phyloP scores from a whole-genome alignment of 2,329 filamentous ascomycete species.

The Aspergillus brunneoviolaceus region DNA sequence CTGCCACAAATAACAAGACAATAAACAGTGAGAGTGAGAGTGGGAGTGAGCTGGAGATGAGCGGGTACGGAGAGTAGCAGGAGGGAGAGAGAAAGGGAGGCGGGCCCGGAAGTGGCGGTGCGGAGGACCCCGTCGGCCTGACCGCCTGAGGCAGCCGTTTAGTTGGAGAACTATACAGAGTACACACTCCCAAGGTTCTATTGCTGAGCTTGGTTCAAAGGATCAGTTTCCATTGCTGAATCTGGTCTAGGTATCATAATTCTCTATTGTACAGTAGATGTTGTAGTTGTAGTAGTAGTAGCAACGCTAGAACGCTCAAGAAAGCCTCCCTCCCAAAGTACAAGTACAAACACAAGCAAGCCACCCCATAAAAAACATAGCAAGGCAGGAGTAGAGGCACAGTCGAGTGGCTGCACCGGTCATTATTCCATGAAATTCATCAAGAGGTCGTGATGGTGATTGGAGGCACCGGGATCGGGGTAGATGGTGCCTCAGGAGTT shows the following conservation, averaged over 20 bases:
- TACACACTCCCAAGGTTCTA: not conserved
- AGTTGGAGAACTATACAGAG: not conserved
- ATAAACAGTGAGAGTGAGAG: not conserved
- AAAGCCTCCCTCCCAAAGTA: not conserved
- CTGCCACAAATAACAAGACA: not conserved
- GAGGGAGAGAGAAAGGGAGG: not conserved
- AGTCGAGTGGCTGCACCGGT: not conserved
- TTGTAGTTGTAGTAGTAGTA: not conserved
- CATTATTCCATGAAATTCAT: conserved; percentile 6
- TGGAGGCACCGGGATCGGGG: conserved; percentile 34
- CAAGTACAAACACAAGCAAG: not conserved
- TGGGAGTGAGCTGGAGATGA: not conserved
- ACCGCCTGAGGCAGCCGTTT: conserved; percentile 10
- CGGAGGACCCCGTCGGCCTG: not conserved
- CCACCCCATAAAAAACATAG: not conserved
- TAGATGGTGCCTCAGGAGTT: conserved; percentile 21
- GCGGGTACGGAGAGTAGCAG: not conserved
- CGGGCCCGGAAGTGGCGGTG: not conserved
- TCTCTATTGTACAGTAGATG: not conserved
- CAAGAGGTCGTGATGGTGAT: conserved; percentile 41
- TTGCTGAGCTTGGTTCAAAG: not conserved
- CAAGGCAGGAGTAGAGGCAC: not conserved
- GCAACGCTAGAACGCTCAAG: not conserved
- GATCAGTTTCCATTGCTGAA: not conserved
- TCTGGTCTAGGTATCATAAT: not conserved